These are phyloP conservation scores for Prunus padus DNA, from an alignment of 306 rosid genomes.

Conservation along the genomic window DNA sequence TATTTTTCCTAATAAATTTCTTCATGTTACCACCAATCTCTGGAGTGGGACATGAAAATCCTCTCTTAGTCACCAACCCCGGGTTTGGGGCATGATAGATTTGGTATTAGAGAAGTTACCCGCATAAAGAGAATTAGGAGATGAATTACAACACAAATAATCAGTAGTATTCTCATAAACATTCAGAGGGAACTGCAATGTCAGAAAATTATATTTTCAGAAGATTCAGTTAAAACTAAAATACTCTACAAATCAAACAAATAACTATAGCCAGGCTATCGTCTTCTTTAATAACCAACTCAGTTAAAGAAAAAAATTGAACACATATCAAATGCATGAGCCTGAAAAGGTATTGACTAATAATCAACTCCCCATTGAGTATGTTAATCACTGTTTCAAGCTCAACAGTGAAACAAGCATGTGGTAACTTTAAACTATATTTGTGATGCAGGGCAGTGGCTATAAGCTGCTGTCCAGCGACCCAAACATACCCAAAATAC, in stretches of 20 bases:
- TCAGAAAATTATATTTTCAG: neutral
- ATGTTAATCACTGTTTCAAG: neutral
- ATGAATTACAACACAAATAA: neutral
- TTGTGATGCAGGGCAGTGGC: too few relatives aligned
- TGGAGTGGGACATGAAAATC: neutral
- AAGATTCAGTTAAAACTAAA: neutral
- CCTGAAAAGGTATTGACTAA: neutral
- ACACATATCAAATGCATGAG: neutral
- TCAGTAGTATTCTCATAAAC: neutral
- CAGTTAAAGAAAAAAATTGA: neutral
- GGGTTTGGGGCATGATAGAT: neutral
- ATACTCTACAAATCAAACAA: neutral
- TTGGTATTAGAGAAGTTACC: neutral
- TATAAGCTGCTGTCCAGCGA: too few relatives aligned
- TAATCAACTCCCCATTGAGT: neutral
- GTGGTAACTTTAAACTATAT: neutral
- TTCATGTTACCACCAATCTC: neutral
- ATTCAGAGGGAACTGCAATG: neutral
- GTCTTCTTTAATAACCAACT: neutral
- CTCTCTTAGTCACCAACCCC: neutral
- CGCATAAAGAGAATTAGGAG: neutral
- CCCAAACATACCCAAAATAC: too few relatives aligned
- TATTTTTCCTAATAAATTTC: neutral
- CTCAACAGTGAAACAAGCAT: neutral
- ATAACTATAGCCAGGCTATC: neutral